These are phyloP conservation scores for Stipa capillata DNA, from an alignment of 176 grass and related monocot genomes.

Conservation along the genomic window DNA sequence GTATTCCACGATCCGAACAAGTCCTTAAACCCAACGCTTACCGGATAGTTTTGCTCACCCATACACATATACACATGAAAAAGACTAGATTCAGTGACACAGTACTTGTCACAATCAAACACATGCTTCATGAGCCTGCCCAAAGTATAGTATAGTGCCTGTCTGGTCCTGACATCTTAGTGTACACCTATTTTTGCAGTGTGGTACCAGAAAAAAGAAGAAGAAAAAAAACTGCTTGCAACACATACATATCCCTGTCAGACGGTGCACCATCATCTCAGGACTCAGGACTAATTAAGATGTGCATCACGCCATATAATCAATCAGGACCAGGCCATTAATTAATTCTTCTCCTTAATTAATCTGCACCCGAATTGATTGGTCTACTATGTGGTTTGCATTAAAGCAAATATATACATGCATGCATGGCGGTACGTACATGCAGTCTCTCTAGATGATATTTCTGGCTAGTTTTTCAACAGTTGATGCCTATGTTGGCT, in stretches of 20 bases:
- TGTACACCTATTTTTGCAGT: not conserved
- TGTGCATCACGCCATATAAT: not conserved
- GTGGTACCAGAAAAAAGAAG: not conserved
- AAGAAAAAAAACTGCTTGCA: not conserved
- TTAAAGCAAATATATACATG: constrained; percentile 11
- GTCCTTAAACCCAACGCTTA: too few relatives aligned
- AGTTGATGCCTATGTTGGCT: too few relatives aligned
- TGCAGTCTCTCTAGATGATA: too few relatives aligned
- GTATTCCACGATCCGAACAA: too few relatives aligned
- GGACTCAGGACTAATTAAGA: not conserved
- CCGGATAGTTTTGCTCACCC: too few relatives aligned
- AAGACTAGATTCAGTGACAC: not conserved
- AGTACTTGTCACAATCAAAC: constrained; percentile 24
- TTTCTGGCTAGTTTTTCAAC: too few relatives aligned
- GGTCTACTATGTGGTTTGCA: not conserved
- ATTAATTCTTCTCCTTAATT: not conserved
- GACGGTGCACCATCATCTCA: constrained; percentile 22
- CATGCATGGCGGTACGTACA: too few relatives aligned
- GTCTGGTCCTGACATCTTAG: constrained; percentile 1
- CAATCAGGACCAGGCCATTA: too few relatives aligned
- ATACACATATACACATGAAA: not conserved
- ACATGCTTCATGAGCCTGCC: constrained; percentile 10
- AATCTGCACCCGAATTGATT: not conserved
- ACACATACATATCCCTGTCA: not conserved
- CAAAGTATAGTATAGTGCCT: not conserved